These are phyloP conservation scores for Eucalyptus shirleyi DNA, from an alignment of 345 rosid genomes.

Conservation along the genomic window DNA sequence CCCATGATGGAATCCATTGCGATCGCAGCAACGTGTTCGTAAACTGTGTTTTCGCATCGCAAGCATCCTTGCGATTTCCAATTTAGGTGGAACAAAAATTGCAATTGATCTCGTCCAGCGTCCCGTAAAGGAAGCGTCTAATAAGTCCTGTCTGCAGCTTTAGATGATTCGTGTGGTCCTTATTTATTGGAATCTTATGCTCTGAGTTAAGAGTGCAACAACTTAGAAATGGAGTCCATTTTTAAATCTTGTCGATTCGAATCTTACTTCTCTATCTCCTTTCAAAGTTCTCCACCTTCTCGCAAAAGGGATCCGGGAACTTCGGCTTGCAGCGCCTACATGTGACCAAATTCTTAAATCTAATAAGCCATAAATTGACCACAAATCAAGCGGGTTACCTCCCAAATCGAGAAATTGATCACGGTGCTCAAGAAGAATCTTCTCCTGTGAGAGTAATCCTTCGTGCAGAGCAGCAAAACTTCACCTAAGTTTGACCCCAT, in stretches of 20 bases:
- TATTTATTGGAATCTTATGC: background rate
- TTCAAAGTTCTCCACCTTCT: background rate
- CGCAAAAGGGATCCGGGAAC: background rate
- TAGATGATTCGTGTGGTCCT: background rate
- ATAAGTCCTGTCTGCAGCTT: background rate
- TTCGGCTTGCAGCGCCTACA: background rate
- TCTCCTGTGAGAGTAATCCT: background rate
- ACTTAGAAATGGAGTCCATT: background rate
- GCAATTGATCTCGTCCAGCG: background rate
- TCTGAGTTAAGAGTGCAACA: background rate
- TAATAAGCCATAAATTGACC: background rate
- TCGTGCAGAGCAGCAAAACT: background rate
- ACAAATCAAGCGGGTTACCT: background rate
- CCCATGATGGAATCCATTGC: conserved; percentile 10
- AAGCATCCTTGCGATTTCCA: background rate
- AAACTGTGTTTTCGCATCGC: background rate
- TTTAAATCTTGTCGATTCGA: background rate
- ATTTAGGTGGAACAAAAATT: background rate
- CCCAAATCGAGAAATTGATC: background rate
- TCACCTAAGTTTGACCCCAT: background rate
- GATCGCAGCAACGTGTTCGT: conserved; percentile 13
- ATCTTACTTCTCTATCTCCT: background rate
- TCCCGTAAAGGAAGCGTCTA: background rate
- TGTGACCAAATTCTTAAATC: background rate
- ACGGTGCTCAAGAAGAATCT: background rate